Evolutionary conservation across 2,329 filamentous ascomycete genomes (phyloP), one percentile per base, ranked within the genome.

Genomic region (Fusarium sp.): DNA sequence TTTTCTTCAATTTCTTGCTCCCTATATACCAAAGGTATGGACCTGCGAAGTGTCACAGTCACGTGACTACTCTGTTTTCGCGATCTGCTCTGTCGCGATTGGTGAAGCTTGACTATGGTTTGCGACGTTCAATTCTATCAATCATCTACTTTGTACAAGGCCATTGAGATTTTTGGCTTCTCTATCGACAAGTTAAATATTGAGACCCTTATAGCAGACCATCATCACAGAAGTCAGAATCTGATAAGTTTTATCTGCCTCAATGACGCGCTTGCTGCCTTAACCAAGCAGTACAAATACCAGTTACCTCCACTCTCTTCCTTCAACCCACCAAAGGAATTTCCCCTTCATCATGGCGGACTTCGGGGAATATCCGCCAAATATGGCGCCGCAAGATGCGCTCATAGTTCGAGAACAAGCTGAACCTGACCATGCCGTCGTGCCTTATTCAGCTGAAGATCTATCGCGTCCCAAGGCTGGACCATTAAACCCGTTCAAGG

Each of bases 401-500:
- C 86, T 92, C 49, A 85, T 91, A 60, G 85, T 90, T 49, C 87
- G 90, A 62, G 79, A 83, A 69, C 85, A 90, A 77, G 84, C 87
- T 42, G 84, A 84, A 60, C 85, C 87, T 38, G 86, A 90, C 68
- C 90, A 92, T 77, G 88, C 88, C 25, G 88, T 91, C 30, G 88
- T 89, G 12, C 85, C 86, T 35, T 92, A 92, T 79, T 91, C 91
- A n/a, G 93, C 92, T 75, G 91, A 93, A 75, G 91, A 94, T 77
- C 85, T 96, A 44, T 88, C 90, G 52, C 88, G 90, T 66, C 89
- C 92, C 2, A 84, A 85, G 13, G 83, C 91, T 67, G 94, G 94
- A 0, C 94, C 94, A 40, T 83, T 87, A 30, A 96, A 96, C 79
- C 94, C 94, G 2, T 96, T 94, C 82, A 91, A 90, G 80, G 87